These are phyloP conservation scores for Cymodocea nodosa DNA, from an alignment of 116 monocot species.

Conservation along the genomic window DNA sequence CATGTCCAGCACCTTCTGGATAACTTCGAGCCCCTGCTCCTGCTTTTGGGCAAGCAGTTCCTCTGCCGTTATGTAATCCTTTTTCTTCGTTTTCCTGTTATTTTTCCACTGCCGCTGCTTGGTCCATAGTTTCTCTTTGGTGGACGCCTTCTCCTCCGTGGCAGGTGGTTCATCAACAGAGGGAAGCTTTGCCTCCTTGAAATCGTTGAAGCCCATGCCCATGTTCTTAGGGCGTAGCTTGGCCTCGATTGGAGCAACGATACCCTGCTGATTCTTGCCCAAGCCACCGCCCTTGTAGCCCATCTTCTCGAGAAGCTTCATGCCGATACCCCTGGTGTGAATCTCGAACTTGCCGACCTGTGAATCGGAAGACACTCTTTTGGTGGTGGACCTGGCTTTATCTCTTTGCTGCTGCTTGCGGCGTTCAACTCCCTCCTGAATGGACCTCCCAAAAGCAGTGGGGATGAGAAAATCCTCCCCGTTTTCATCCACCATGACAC, in stretches of 20 bases:
- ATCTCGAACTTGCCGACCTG: constrained; percentile 19
- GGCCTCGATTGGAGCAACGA: constrained; percentile 52
- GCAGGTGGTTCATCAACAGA: constrained; percentile 22
- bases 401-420: constrained; percentile 10
- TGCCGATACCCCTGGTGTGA: constrained; percentile 24
- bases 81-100: constrained; percentile 32
- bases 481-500: constrained; percentile 2
- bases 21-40: constrained; percentile 53
- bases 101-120: constrained; percentile 48
- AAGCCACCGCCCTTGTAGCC: constrained; percentile 54
- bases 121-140: constrained; percentile 68
- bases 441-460: constrained; percentile 19
- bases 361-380: background rate
- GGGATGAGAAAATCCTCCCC: constrained; percentile 15
- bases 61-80: constrained; percentile 59
- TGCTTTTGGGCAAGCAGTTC: constrained; percentile 75
- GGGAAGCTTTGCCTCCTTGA: constrained; percentile 61
- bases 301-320: constrained; percentile 32
- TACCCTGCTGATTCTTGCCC: constrained; percentile 82
- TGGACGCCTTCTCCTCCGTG: constrained; percentile 14
- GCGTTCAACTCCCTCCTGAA: constrained; percentile 17
- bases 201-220: constrained; percentile 92
- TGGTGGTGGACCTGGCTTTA: background rate
- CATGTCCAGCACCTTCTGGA: constrained; percentile 92
- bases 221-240: constrained; percentile 70